A percentile compares a stretch with the other conserved stretches of the same genome.
Conservation (phyloP, 495 filamentous ascomycete genomes). For the Aspergillus ostianus region DNA sequence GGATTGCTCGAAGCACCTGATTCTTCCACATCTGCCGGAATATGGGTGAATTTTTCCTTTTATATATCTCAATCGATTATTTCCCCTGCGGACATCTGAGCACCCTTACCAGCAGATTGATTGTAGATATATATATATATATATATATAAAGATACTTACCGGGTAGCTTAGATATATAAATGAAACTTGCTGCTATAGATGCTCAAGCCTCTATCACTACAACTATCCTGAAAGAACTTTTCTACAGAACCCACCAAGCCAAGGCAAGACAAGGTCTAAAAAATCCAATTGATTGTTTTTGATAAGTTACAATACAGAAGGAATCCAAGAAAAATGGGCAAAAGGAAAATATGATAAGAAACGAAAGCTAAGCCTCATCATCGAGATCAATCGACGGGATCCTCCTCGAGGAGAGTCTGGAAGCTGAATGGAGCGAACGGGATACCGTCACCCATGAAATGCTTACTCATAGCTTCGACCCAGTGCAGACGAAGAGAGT, state of each 20-base stretch:
- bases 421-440: constrained; percentile 93
- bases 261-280: constrained; percentile 2
- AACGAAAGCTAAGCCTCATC: constrained; percentile 14
- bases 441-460: constrained; percentile 90
- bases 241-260: not conserved
- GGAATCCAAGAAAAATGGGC: constrained; percentile 13
- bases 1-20: no score
- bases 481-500: constrained; percentile 94
- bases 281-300: constrained; percentile 11
- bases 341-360: constrained; percentile 12
- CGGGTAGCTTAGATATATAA: no score
- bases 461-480: constrained; percentile 99
- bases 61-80: no score
- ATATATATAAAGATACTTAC: no score
- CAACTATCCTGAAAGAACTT: no score
- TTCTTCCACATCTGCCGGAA: no score
- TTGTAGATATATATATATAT: no score
- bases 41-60: no score
- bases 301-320: constrained; percentile 12
- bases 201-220: no score
- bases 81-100: no score
- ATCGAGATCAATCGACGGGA: constrained; percentile 47
- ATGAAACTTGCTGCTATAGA: no score
- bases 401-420: constrained; percentile 84
- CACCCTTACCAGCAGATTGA: no score